These are phyloP conservation scores for Talaromyces wortmannii DNA, from an alignment of 495 filamentous ascomycete genomes.

Conservation along the genomic window DNA sequence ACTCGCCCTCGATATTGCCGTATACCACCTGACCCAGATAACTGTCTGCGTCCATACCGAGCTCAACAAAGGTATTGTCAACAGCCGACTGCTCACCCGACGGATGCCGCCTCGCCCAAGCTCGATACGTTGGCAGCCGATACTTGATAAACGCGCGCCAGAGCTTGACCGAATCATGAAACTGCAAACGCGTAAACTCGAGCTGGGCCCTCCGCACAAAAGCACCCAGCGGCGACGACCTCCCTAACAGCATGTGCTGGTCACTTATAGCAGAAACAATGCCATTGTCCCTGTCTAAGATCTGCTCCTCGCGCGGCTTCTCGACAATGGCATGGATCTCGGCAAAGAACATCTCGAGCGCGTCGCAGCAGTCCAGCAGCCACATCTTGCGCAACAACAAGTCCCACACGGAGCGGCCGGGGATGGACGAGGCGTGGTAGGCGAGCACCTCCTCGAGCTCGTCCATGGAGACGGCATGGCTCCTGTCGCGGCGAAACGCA, in stretches of 20 bases:
- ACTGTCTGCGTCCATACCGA: constrained; percentile 28
- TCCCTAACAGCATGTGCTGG: constrained; percentile 38
- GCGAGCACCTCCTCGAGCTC: constrained; percentile 59
- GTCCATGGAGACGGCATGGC: constrained; percentile 53
- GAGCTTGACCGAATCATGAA: constrained; percentile 64
- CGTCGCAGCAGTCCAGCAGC: constrained; percentile 74
- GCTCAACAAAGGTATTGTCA: constrained; percentile 53
- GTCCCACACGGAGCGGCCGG: constrained; percentile 80
- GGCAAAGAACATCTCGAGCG: constrained; percentile 62
- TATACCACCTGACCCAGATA: constrained; percentile 56
- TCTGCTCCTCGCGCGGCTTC: constrained; percentile 51
- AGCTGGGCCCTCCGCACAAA: constrained; percentile 72
- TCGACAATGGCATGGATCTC: constrained; percentile 48
- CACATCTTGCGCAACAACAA: constrained; percentile 77
- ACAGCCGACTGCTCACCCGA: constrained; percentile 54
- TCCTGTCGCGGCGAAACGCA: constrained; percentile 26
- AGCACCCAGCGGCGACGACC: constrained; percentile 75
- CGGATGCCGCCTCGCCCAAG: constrained; percentile 66
- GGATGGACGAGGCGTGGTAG: constrained; percentile 56
- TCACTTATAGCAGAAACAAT: constrained; percentile 26
- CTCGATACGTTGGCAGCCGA: constrained; percentile 61
- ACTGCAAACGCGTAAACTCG: constrained; percentile 75
- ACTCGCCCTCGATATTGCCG: constrained; percentile 45
- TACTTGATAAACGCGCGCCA: constrained; percentile 79
- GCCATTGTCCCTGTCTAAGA: constrained; percentile 43